Evolutionary conservation across 139 green algal genomes (phyloP).

Genomic region (Chlamydomonas sp.): DNA sequence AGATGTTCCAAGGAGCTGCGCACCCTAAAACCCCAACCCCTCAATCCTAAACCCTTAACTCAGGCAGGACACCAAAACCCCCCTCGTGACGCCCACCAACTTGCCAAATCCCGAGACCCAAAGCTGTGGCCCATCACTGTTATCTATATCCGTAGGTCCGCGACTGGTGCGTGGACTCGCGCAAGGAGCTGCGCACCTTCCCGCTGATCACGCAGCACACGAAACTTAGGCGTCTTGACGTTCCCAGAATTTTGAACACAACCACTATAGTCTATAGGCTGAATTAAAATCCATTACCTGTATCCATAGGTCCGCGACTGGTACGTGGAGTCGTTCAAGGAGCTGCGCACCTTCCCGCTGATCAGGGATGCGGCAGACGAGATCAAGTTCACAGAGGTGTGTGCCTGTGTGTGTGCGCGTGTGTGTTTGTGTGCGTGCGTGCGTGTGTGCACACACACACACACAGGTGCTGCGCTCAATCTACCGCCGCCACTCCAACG

Average conservation of each 20-base stretch:
- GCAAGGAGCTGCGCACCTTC: not conserved
- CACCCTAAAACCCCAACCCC: no score
- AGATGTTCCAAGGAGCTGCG: no score
- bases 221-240: no score
- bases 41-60: no score
- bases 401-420: slow-evolving; percentile 74
- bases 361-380: slow-evolving; percentile 70
- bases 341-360: slow-evolving; percentile 71
- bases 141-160: slow-evolving; percentile 1
- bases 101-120: no score
- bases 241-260: no score
- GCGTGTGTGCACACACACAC: not conserved
- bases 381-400: slow-evolving; percentile 81
- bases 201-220: not conserved
- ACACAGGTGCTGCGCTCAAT: slow-evolving; percentile 29
- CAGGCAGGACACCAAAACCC: no score
- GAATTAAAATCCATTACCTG: no score
- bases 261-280: no score
- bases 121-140: no score
- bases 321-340: slow-evolving; percentile 97
- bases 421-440: no score
- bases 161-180: not conserved
- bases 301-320: slow-evolving; percentile 92
- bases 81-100: no score
- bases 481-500: slow-evolving; percentile 67